Conservation (phyloP, 2,329 filamentous ascomycete genomes). For the Catunica adiposa region DNA sequence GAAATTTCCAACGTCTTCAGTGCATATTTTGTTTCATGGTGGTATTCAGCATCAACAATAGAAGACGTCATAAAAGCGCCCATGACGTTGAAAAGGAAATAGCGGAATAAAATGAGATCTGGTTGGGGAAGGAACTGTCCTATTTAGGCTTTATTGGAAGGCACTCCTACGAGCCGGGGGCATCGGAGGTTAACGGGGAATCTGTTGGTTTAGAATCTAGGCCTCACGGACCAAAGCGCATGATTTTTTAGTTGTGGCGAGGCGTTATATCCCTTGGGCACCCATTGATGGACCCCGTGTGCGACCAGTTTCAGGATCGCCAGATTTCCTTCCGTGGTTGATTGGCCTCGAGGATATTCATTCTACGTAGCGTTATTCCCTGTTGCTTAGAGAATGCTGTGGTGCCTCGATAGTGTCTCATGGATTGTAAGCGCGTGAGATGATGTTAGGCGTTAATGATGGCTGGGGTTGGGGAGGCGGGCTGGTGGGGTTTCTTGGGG, state of each 20-base stretch:
- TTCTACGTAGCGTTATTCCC: too few species aligned
- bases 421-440: conserved; percentile 1
- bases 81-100: neutral
- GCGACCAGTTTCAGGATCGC: too few species aligned
- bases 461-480: neutral
- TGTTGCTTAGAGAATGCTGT: neutral
- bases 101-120: neutral
- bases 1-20: neutral
- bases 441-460: neutral
- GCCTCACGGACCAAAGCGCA: too few species aligned
- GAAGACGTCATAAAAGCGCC: too few species aligned
- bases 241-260: too few species aligned
- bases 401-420: neutral
- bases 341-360: too few species aligned
- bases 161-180: neutral
- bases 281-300: too few species aligned
- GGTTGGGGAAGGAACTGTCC: neutral
- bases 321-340: too few species aligned
- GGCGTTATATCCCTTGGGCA: too few species aligned
- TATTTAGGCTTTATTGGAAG: conserved; percentile 3
- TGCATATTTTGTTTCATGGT: neutral
- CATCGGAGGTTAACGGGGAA: neutral
- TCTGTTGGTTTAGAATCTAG: too few species aligned
- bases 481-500: neutral
- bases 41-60: neutral